phyloP scores from a whole-genome alignment of 345 rosid species.

The Draba incana region DNA sequence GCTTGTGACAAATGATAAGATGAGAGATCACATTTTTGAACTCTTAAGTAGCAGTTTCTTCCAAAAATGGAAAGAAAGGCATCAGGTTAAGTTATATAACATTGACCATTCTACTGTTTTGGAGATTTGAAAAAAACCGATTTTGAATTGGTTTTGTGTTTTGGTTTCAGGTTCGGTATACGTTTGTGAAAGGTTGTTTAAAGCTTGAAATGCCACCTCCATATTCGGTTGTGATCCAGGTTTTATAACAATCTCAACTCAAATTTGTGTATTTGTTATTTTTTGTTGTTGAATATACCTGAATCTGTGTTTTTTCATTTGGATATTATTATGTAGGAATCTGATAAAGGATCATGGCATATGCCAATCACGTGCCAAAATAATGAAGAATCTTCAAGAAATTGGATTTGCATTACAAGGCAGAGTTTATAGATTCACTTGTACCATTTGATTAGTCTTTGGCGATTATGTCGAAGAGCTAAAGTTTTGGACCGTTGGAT shows the following conservation, averaged over 20 bases:
- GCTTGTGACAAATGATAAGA: conserved; percentile 88
- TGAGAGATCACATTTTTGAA: conserved; percentile 95
- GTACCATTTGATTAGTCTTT: conserved; percentile 2
- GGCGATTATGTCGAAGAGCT: neutral
- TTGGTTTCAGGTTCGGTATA: conserved; percentile 63
- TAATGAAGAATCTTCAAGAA: conserved; percentile 45
- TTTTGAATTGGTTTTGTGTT: conserved; percentile 2
- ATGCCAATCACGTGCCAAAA: conserved; percentile 52
- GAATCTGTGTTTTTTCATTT: neutral
- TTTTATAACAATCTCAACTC: conserved; percentile 34
- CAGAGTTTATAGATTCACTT: conserved; percentile 21
- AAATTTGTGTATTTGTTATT: neutral
- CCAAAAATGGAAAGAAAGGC: conserved; percentile 87
- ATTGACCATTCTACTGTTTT: no score
- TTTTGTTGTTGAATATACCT: neutral
- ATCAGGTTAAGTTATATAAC: conserved; percentile 46
- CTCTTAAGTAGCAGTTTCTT: conserved; percentile 73
- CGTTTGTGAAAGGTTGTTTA: conserved; percentile 62
- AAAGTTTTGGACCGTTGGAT: neutral
- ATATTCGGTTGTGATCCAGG: conserved; percentile 75
- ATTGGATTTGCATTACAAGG: conserved; percentile 67
- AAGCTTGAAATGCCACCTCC: conserved; percentile 73
- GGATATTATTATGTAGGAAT: conserved; percentile 56
- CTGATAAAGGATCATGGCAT: conserved; percentile 90
- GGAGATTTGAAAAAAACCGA: no score